Conservation (phyloP, 2,329 filamentous ascomycete species). For the Hysterium pulicare region DNA sequence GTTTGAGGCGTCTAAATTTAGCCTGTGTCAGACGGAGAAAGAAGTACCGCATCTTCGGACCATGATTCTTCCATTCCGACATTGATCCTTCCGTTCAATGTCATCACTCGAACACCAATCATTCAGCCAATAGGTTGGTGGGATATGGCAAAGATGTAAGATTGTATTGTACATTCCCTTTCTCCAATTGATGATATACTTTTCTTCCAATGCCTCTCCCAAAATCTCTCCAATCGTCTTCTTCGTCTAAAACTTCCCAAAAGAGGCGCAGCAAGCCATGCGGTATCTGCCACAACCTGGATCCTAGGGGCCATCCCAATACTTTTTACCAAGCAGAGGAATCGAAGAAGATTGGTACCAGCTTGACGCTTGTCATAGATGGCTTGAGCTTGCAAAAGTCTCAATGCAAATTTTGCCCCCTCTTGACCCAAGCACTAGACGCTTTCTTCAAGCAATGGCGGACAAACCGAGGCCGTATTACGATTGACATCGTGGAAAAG, state of each 20-base stretch:
- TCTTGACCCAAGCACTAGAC: constrained; percentile 25
- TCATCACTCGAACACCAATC: no score
- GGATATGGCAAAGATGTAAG: no score
- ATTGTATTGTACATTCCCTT: no score
- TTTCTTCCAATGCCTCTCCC: not conserved
- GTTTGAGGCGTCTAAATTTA: no score
- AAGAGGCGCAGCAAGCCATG: constrained; percentile 21
- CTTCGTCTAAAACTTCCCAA: not conserved
- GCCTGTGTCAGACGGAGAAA: no score
- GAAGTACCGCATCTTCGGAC: no score
- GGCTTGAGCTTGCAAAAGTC: constrained; percentile 13
- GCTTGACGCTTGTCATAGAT: constrained; percentile 25
- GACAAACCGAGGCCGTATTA: constrained; percentile 16
- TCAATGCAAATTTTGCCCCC: constrained; percentile 28
- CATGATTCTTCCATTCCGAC: no score
- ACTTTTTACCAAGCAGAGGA: constrained; percentile 19
- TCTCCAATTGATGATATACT: not conserved
- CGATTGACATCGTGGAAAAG: constrained; percentile 26
- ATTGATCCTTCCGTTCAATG: no score
- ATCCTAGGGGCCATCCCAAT: constrained; percentile 24
- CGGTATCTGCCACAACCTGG: constrained; percentile 26
- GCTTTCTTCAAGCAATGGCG: constrained; percentile 27
- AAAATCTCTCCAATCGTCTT: not conserved
- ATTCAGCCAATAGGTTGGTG: no score
- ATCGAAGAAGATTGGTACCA: constrained; percentile 14